Evolutionary conservation across 345 rosid species (phyloP), one percentile per base, ranked within the genome.

Genomic region (Reutealis trisperma): DNA sequence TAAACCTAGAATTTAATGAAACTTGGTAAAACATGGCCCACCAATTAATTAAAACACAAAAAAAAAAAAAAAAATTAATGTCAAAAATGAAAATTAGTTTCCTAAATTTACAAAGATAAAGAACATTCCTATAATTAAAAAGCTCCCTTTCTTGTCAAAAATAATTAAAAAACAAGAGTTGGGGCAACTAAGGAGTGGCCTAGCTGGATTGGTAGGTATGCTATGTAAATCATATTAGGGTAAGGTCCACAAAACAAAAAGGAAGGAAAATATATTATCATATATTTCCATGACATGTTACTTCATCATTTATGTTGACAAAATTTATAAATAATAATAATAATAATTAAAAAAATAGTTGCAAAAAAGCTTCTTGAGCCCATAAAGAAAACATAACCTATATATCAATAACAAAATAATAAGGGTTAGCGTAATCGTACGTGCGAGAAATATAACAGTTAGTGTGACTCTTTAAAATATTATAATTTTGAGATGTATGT

Each of bases 191-290:
- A 75, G 80, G 85, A 74, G 83, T 81, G 84, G 87, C 84, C 87
- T 83, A 64, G 90, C 93, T 87, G 87, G 89, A 86, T 69, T 85
- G 89, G 88, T 87, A 82, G 89, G 89, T 87, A 66, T 85, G 86
- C 71, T 78, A 77, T 84, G 86, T 85, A 87, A 84, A 89, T 88
- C 87, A 91, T 80, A 73, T 71, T 63, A 70, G 81, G 44, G 82
- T 83, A 74, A 82, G 93, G 89, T 85, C 92, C 93, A 88, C 92
- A 45, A 37, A 4, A 37, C 41, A 37, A 37, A 37, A 55, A 45
- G 44, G 70, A 3, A 21, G 58, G 78, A 70, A 70, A 79, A 54
- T 54, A 18, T 7, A 74, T 72, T 79, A 75, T 81, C 73, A 77
- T 77, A 37, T 37, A 74, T 70, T n/a, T 73, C 42, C 84, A 68